Evolutionary conservation across 768 basidiomycete genomes (phyloP).

Genomic region (Mycena olivaceomarginata): DNA sequence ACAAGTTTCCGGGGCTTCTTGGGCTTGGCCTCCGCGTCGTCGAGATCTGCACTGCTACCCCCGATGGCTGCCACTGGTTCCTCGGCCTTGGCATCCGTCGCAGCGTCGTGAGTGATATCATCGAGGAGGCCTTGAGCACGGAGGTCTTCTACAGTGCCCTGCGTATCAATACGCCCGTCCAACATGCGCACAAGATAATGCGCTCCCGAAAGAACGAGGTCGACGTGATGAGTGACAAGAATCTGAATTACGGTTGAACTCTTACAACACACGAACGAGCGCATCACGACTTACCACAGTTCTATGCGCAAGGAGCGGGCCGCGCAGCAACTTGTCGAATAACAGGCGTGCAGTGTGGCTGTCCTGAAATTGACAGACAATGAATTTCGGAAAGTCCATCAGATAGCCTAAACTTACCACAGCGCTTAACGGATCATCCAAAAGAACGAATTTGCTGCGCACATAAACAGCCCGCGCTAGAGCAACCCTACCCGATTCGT

Average conservation of each 20-base stretch:
- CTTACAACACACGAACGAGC: background rate
- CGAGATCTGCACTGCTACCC: conserved; percentile 50
- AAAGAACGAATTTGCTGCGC: conserved; percentile 65
- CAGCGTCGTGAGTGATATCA: conserved; percentile 71
- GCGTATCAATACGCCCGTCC: conserved; percentile 87
- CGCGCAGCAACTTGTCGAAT: conserved; percentile 79
- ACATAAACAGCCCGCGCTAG: conserved; percentile 78
- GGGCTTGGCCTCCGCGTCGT: conserved; percentile 51
- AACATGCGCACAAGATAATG: conserved; percentile 86
- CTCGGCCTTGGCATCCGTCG: conserved; percentile 69
- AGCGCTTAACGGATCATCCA: conserved; percentile 79
- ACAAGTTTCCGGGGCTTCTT: conserved; percentile 79
- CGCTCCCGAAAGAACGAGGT: conserved; percentile 87
- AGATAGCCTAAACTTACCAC: conserved; percentile 60
- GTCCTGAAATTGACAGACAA: conserved; percentile 63
- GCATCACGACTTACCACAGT: conserved; percentile 65
- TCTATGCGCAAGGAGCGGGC: conserved; percentile 78
- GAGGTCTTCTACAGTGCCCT: conserved; percentile 82
- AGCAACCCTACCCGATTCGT: conserved; percentile 66
- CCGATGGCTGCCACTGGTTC: conserved; percentile 56
- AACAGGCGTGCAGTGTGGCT: conserved; percentile 80
- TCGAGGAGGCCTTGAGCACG: conserved; percentile 77
- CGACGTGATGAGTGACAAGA: conserved; percentile 89
- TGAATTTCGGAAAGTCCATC: background rate
- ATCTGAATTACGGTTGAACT: conserved; percentile 45